A percentile compares a stretch with the other conserved stretches of the same genome.
Conservation (phyloP, 768 basidiomycete species). For the Naganishia kalamii region DNA sequence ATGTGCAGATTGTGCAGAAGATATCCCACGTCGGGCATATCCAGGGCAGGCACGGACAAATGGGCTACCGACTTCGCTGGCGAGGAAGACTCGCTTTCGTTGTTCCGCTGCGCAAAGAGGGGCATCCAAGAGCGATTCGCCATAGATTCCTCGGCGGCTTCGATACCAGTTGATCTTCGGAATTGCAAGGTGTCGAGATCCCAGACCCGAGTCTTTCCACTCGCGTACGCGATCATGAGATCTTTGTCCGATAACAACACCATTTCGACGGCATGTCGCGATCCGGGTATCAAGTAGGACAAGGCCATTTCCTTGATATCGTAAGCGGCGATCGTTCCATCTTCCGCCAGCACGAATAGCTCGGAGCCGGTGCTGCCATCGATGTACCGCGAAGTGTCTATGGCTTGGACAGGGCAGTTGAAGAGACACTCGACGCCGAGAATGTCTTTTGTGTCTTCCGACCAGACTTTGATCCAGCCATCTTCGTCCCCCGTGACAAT, state of each 20-base stretch:
- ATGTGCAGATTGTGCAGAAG: background rate
- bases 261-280: background rate
- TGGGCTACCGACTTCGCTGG: background rate
- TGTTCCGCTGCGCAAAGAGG: background rate
- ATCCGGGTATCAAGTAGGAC: slow-evolving; percentile 12
- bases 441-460: slow-evolving; percentile 10
- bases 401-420: slow-evolving; percentile 51
- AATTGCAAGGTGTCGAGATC: slow-evolving; percentile 76
- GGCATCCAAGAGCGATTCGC: slow-evolving; percentile 20
- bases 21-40: background rate
- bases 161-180: slow-evolving; percentile 68
- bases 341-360: slow-evolving; percentile 23
- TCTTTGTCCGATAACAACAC: slow-evolving; percentile 7
- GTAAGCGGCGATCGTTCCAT: slow-evolving; percentile 45
- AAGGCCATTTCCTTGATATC: background rate
- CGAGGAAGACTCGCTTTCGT: background rate
- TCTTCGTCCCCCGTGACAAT: slow-evolving; percentile 43
- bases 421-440: background rate
- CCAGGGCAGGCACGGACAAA: background rate
- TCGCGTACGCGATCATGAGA: slow-evolving; percentile 62
- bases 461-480: slow-evolving; percentile 40
- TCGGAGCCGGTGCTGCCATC: slow-evolving; percentile 56
- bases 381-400: slow-evolving; percentile 62
- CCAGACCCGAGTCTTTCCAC: slow-evolving; percentile 77
- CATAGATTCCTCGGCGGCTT: slow-evolving; percentile 71